A percentile compares a stretch with the other conserved stretches of the same genome.
These are phyloP conservation scores for Parachaetomium inaequale DNA, from an alignment of 495 filamentous ascomycete species.

Conservation along the genomic window DNA sequence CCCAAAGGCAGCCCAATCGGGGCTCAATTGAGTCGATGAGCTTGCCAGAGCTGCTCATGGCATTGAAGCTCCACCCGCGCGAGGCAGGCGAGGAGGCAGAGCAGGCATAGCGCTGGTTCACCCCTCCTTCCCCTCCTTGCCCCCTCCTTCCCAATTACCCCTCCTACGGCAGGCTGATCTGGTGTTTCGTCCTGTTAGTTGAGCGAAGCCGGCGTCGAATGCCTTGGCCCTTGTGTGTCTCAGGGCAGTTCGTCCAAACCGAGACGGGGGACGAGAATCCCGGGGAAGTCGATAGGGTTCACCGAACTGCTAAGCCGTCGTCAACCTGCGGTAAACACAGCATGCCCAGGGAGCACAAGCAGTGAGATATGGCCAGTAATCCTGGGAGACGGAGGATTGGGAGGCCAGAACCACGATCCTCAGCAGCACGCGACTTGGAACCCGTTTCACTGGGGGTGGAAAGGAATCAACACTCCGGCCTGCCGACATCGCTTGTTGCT, in stretches of 20 bases:
- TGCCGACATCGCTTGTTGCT: not conserved
- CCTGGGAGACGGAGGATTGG: no score
- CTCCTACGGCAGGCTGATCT: conserved; percentile 1
- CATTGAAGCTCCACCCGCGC: conserved; percentile 12
- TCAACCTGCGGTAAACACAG: no score
- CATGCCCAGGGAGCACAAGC: no score
- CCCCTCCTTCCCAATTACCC: conserved; percentile 6
- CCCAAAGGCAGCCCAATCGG: conserved; percentile 34
- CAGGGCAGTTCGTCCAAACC: not conserved
- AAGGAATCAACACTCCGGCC: not conserved
- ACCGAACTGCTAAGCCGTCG: no score
- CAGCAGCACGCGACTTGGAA: no score
- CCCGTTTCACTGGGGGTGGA: no score
- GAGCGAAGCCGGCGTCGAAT: not conserved
- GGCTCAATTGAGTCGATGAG: conserved; percentile 26
- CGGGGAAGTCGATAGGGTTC: no score
- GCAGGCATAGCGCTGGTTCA: not conserved
- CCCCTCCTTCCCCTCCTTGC: conserved; percentile 17
- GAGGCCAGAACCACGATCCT: not conserved
- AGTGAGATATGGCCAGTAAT: no score
- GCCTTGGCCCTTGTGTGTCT: not conserved
- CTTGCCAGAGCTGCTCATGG: conserved; percentile 1
- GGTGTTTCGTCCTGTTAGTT: not conserved
- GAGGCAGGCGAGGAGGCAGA: no score
- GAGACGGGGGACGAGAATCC: no score